Evolutionary conservation across 768 basidiomycete species (phyloP), one percentile per base, ranked within the genome.

Genomic region (Phlebiopsis gigantea): DNA sequence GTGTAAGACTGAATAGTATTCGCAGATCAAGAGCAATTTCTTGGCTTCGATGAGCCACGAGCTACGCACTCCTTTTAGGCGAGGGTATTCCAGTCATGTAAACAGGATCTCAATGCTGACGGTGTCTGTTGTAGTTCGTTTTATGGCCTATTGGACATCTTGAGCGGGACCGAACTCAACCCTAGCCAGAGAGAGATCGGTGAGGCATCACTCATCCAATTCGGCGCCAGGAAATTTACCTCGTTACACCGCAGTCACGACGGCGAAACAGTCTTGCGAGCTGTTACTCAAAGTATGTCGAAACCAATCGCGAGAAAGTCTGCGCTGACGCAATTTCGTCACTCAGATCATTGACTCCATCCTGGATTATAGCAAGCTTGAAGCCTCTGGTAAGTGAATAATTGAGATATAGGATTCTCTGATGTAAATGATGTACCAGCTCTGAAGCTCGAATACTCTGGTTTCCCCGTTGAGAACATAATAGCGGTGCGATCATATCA

Each of bases 11-110:
- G 17, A 46, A 53, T 39, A 8, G 29, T 45, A 34, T 2, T 3
- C 56, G 0, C 60, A 88, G 85, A 87, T 86, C 67, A 89, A 89
- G 71, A 87, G 85, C 65, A 88, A 87, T 62, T 88, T 89, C 63
- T 68, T 88, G 58, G 85, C 86, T 8, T 73, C 85, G 5, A 89
- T 89, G 86, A 86, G 83, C 61, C 88, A 88, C 61, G 87, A 90
- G 65, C 72, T 90, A 55, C 75, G 88, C 53, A 90, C 88, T 0
- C 88, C 88, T 0, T 88, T 90, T 68, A n/a, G n/a, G n/a, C n/a
- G n/a, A n/a, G n/a, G n/a, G 84, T 83, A 61, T n/a, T 1, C 6
- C 51, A 41, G n/a, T 15, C 50, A 21, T 15, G 31, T 39, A 47
- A 30, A 19, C 41, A 56, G 61, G 43, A 5, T 41, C 50, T 28